Evolutionary conservation across 179 eudicot genomes (phyloP).

Genomic region (Nepenthes alata): DNA sequence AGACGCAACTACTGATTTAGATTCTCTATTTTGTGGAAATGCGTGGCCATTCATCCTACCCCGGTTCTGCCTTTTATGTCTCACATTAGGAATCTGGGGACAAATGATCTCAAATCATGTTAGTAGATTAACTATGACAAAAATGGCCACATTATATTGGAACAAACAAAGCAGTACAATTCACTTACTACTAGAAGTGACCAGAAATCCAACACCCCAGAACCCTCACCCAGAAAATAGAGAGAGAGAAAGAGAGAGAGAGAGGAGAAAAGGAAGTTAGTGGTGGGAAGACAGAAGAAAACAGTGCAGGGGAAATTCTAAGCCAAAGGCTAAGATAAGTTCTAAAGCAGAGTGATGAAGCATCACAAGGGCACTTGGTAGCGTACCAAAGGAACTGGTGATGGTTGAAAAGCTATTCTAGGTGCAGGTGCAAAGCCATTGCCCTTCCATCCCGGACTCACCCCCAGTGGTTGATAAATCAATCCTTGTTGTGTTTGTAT

Average conservation of each 20-base stretch:
- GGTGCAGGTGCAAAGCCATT: conserved; percentile 32
- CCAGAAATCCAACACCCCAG: too few relatives aligned
- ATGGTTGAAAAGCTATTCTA: conserved; percentile 31
- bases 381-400: conserved; percentile 33
- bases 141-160: not conserved
- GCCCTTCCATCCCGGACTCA: conserved; percentile 52
- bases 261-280: too few relatives aligned
- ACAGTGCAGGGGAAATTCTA: too few relatives aligned
- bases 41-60: conserved; percentile 32
- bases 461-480: conserved; percentile 43
- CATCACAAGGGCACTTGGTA: not conserved
- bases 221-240: too few relatives aligned
- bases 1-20: conserved; percentile 14
- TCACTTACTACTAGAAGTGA: too few relatives aligned
- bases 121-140: not conserved
- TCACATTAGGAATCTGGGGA: conserved; percentile 27
- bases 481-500: conserved; percentile 36
- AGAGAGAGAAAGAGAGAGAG: too few relatives aligned
- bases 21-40: conserved; percentile 25
- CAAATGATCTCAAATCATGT: not conserved
- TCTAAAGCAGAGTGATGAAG: not conserved
- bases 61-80: conserved; percentile 39
- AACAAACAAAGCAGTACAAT: not conserved
- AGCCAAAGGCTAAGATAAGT: not conserved
- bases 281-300: too few relatives aligned